phyloP scores from a whole-genome alignment of 1,139 yeast species.

The Pichia sp. region DNA sequence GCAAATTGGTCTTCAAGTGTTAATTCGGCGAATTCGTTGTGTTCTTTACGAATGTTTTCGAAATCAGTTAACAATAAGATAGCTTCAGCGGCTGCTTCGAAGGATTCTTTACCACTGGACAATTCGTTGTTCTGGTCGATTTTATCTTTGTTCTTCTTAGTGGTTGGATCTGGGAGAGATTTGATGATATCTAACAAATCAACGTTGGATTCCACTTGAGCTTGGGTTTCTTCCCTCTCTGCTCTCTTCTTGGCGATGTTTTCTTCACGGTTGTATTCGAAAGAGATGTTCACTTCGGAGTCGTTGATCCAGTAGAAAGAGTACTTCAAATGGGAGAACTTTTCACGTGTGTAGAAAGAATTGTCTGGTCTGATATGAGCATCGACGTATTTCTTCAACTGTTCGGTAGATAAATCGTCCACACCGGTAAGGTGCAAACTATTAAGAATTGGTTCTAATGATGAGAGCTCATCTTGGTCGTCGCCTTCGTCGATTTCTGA shows the following conservation, averaged over 20 bases:
- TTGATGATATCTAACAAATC: constrained; percentile 3
- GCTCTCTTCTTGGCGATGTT: neutral
- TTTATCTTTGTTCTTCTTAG: no score
- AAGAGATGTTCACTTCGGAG: constrained; percentile 53
- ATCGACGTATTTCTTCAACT: constrained; percentile 56
- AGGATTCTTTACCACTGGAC: constrained; percentile 3
- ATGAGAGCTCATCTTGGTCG: no score
- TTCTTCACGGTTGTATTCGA: constrained; percentile 25
- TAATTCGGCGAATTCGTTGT: constrained; percentile 14
- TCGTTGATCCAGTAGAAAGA: constrained; percentile 74
- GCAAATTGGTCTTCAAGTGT: constrained; percentile 24
- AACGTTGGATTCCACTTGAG: no score
- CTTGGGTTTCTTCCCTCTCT: no score
- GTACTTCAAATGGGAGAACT: constrained; percentile 28
- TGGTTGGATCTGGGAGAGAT: neutral
- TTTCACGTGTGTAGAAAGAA: constrained; percentile 27
- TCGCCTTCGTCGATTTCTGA: neutral
- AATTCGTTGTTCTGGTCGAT: constrained; percentile 10
- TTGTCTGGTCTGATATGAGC: constrained; percentile 45
- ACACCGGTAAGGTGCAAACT: constrained; percentile 62
- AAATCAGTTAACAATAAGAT: constrained; percentile 19
- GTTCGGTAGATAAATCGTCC: constrained; percentile 63
- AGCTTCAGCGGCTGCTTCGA: constrained; percentile 40
- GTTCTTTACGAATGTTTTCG: constrained; percentile 14
- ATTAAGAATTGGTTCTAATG: constrained; percentile 47